phyloP scores from a whole-genome alignment of 2,329 filamentous ascomycete genomes.

The Aspergillus sp. region DNA sequence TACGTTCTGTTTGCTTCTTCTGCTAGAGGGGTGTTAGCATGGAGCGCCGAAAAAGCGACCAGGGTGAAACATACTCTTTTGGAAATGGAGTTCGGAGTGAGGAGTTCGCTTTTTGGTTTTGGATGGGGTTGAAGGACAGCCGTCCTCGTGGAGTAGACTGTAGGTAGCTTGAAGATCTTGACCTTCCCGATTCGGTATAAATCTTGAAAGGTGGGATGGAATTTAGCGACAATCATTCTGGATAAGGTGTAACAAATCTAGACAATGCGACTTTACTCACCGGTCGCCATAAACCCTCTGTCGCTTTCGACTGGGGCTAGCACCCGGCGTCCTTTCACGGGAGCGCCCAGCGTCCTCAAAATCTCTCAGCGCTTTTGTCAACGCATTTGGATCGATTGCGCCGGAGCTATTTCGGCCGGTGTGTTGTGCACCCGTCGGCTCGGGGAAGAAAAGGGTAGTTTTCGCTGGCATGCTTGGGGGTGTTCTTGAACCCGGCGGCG shows the following conservation, averaged over 20 bases:
- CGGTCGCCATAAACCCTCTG: slow-evolving; percentile 65
- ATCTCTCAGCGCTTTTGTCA: slow-evolving; percentile 62
- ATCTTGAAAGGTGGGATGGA: slow-evolving; percentile 54
- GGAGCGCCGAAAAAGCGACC: neutral
- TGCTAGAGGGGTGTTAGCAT: slow-evolving; percentile 47
- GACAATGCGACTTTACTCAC: slow-evolving; percentile 42
- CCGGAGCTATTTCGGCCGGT: slow-evolving; percentile 44
- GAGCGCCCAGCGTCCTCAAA: slow-evolving; percentile 60
- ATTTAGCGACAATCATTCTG: slow-evolving; percentile 7
- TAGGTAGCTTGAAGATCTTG: slow-evolving; percentile 93
- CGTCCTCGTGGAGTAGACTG: slow-evolving; percentile 86
- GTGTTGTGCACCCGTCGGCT: slow-evolving; percentile 25
- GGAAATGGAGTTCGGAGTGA: slow-evolving; percentile 89
- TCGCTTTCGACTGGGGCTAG: slow-evolving; percentile 68
- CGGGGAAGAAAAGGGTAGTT: slow-evolving; percentile 45
- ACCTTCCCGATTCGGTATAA: slow-evolving; percentile 90
- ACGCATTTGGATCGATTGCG: slow-evolving; percentile 58
- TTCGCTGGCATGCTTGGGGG: slow-evolving; percentile 54
- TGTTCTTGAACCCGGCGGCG: slow-evolving; percentile 61
- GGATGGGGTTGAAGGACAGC: slow-evolving; percentile 86
- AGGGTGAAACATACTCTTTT: slow-evolving; percentile 67
- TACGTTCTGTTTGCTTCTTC: slow-evolving; percentile 96
- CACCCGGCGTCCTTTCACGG: slow-evolving; percentile 61
- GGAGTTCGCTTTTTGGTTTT: slow-evolving; percentile 80
- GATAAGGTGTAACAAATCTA: neutral